Conservation (phyloP, 345 rosid genomes). For the Mercurialis annua region DNA sequence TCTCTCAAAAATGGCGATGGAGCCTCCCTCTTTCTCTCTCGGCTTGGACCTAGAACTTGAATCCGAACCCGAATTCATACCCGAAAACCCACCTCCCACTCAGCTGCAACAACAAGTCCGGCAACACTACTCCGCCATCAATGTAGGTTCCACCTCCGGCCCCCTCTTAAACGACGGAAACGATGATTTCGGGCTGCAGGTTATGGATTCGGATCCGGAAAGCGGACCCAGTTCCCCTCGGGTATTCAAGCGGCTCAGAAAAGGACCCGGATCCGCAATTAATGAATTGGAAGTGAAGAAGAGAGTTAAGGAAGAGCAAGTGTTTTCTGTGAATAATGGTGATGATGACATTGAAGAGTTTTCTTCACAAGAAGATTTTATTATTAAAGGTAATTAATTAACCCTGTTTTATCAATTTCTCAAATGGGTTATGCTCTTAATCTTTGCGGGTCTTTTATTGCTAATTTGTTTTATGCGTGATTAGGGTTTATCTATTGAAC, state of each 20-base stretch:
- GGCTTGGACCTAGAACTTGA: slow-evolving; percentile 62
- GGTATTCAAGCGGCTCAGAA: slow-evolving; percentile 59
- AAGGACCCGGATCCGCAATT: slow-evolving; percentile 37
- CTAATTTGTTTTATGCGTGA: background rate
- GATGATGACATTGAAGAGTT: slow-evolving; percentile 84
- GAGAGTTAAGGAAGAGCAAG: slow-evolving; percentile 19
- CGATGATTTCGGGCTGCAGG: slow-evolving; percentile 2
- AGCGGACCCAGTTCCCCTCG: slow-evolving; percentile 35
- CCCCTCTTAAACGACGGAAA: slow-evolving; percentile 12
- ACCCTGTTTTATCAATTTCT: background rate
- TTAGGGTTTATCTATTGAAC: slow-evolving; percentile 6
- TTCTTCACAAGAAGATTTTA: slow-evolving; percentile 58
- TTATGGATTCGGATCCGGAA: slow-evolving; percentile 49
- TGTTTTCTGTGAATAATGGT: slow-evolving; percentile 21
- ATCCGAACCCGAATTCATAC: slow-evolving; percentile 25
- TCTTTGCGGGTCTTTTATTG: background rate
- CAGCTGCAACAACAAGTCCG: background rate
- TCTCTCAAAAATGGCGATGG: slow-evolving; percentile 48
- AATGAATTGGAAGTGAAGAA: slow-evolving; percentile 10
- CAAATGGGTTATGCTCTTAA: too few species aligned
- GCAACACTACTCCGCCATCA: background rate
- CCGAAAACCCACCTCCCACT: too few species aligned
- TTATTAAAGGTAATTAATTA: slow-evolving; percentile 27
- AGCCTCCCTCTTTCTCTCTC: slow-evolving; percentile 86
- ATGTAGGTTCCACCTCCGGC: slow-evolving; percentile 14